Evolutionary conservation across 106 monocot species (phyloP).

Genomic region (Vanilla planifolia): DNA sequence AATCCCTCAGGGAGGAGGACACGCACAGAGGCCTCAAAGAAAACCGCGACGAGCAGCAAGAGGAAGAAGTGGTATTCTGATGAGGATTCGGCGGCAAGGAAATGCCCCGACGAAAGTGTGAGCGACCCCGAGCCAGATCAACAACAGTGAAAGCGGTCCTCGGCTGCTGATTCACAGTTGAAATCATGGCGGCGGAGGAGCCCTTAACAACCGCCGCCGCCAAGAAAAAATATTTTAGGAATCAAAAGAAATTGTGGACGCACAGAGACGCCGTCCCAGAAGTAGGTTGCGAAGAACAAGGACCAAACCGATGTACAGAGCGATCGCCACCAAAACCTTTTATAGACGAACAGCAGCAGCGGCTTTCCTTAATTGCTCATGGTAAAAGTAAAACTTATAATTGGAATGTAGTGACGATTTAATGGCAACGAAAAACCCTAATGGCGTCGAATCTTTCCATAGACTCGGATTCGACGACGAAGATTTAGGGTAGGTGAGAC

Average conservation of each 20-base stretch:
- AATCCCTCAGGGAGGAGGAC: background rate
- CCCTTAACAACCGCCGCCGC: no score
- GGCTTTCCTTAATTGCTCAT: background rate
- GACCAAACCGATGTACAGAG: background rate
- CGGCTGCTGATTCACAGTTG: constrained; percentile 3
- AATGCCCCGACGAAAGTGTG: background rate
- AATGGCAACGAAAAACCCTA: no score
- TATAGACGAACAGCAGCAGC: background rate
- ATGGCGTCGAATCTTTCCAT: no score
- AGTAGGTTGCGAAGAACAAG: background rate
- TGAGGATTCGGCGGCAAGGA: background rate
- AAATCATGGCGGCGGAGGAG: background rate
- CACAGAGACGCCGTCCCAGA: background rate
- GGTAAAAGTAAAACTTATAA: no score
- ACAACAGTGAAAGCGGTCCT: background rate
- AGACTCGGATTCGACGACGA: no score
- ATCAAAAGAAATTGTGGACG: background rate
- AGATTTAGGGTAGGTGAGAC: no score
- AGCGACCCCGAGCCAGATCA: background rate
- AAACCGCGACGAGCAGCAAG: constrained; percentile 4
- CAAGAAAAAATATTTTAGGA: background rate
- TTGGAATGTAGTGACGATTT: no score
- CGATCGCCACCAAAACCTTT: background rate
- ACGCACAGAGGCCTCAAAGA: constrained; percentile 6
- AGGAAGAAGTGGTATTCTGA: background rate